Evolutionary conservation across 225 moss, liverwort and hornwort genomes (phyloP).

Genomic region (Marchantia polymorpha): DNA sequence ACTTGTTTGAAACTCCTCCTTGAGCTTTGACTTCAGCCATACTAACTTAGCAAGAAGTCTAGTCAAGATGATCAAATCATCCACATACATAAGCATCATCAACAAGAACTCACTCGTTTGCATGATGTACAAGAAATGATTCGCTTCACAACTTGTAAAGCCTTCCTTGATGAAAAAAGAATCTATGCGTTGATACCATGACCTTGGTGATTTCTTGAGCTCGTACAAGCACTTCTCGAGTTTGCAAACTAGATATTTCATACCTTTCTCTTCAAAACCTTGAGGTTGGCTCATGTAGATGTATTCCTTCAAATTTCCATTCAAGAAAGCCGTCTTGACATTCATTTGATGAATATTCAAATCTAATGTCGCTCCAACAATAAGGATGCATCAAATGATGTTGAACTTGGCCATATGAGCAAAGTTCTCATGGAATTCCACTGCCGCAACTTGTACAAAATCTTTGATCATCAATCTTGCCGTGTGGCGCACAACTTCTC

Average conservation of each 20-base stretch:
- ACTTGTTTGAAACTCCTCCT: no score
- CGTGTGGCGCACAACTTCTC: no score
- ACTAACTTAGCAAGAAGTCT: no score
- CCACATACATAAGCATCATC: no score
- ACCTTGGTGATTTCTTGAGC: background rate
- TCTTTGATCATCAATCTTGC: no score
- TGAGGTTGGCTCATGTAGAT: background rate
- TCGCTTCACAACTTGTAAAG: background rate
- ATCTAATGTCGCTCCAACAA: no score
- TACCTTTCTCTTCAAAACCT: background rate
- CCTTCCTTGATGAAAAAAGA: background rate
- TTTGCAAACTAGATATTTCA: background rate
- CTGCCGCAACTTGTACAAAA: no score
- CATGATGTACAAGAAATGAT: background rate
- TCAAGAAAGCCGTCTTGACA: background rate
- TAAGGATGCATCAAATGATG: no score
- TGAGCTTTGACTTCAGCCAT: no score
- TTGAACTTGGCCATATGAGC: no score
- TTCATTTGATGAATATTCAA: background rate
- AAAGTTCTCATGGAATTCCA: no score
- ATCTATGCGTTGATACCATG: background rate
- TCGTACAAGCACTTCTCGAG: background rate
- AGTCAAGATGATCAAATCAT: no score
- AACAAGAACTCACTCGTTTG: background rate
- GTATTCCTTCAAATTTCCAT: background rate